Conservation (phyloP, 2,329 filamentous ascomycete species). For the Fusarium tanahbumbuense region DNA sequence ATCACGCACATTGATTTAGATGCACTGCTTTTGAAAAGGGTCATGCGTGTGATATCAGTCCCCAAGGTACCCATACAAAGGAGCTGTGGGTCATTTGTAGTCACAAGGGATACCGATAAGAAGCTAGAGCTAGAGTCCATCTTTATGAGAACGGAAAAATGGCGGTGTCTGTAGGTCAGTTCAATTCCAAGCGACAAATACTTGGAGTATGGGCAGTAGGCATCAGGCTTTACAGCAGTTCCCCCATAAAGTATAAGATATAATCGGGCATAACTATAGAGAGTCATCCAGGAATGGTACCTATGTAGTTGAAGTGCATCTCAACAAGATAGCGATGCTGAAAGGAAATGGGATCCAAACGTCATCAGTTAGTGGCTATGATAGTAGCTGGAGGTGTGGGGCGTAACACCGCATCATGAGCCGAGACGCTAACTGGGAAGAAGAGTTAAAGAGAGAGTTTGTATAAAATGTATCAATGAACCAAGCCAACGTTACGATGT, state of each 20-base stretch:
- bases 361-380: conserved; percentile 27
- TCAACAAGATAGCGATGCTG: conserved; percentile 1
- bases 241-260: not conserved
- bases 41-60: conserved; percentile 21
- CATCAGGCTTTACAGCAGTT: not conserved
- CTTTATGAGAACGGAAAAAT: not conserved
- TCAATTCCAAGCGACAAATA: not conserved
- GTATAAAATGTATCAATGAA: not conserved
- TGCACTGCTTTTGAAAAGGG: conserved; percentile 13
- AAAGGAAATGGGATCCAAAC: conserved; percentile 5
- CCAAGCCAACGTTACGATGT: not conserved
- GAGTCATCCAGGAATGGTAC: not conserved
- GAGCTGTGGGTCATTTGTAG: conserved; percentile 19
- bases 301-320: not conserved
- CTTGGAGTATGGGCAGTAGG: not conserved
- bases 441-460: not conserved
- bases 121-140: conserved; percentile 15
- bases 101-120: conserved; percentile 18
- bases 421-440: conserved; percentile 7
- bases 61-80: not conserved
- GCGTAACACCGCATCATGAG: conserved; percentile 22
- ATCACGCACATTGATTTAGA: not conserved
- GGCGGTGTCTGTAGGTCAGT: not conserved
- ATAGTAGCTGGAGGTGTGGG: conserved; percentile 9
- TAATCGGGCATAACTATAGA: not conserved